Evolutionary conservation across 148 eudicot genomes (phyloP).

Genomic region (Fagopyrum esculentum): DNA sequence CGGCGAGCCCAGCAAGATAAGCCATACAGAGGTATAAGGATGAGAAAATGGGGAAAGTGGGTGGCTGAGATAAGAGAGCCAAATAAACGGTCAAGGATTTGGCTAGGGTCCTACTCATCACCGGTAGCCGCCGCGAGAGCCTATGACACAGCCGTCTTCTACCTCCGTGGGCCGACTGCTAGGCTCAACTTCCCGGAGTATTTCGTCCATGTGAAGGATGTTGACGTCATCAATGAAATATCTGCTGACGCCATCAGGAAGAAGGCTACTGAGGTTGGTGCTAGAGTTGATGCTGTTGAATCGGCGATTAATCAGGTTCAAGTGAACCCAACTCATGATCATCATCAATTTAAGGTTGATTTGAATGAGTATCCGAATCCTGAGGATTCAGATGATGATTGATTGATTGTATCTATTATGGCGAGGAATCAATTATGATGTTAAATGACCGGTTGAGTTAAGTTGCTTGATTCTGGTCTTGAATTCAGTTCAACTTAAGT

Average conservation of each 20-base stretch:
- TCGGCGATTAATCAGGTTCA: neutral
- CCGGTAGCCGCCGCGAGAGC: conserved; percentile 87
- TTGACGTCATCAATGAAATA: conserved; percentile 17
- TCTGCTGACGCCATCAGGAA: conserved; percentile 61
- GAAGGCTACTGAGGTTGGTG: conserved; percentile 83
- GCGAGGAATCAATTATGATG: neutral
- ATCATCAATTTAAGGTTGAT: conserved; percentile 20
- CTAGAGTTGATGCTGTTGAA: conserved; percentile 70
- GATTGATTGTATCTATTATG: neutral
- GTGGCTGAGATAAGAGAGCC: conserved; percentile 95
- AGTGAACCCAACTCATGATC: neutral
- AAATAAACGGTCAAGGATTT: conserved; percentile 75
- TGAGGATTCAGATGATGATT: conserved; percentile 7
- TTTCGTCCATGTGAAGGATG: conserved; percentile 19
- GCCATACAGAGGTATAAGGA: conserved; percentile 80
- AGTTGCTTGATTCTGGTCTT: conserved; percentile 4
- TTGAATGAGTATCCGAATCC: conserved; percentile 74
- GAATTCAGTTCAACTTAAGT: neutral
- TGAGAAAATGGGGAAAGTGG: conserved; percentile 99
- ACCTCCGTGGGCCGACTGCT: conserved; percentile 74
- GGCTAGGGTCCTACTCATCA: conserved; percentile 76
- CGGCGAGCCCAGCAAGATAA: conserved; percentile 26
- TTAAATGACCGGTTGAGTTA: neutral
- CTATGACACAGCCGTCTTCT: conserved; percentile 83
- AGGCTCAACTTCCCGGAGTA: conserved; percentile 77